Evolutionary conservation across 1,284 basidiomycete genomes (phyloP), one percentile per base, ranked within the genome.

Genomic region (Sporisorium sorghi): DNA sequence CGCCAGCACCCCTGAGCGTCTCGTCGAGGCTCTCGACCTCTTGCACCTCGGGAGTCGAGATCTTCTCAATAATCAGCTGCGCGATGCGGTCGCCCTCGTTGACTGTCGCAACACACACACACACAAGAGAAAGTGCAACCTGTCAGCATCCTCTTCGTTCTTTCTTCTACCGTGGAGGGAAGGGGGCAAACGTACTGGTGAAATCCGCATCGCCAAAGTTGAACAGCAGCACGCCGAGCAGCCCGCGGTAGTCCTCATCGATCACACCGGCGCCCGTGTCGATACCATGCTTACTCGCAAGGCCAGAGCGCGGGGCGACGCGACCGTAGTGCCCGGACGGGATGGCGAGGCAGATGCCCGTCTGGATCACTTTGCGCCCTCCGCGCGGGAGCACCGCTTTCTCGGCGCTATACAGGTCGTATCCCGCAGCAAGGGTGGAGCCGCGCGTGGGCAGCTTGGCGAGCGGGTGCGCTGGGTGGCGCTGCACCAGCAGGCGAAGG

Each of bases 201-300:
- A 97, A 98, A 81, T 97, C 93, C 68, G 89, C 86, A 78, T 95
- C 92, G 10, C 78, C 76, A 63, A 92, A 89, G 85, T 99, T 99
- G 89, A 96, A 98, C 37, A 99, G 88, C 26, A 99, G 87, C n/a
- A 98, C 93, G 83, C 92, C 94, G 58, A 99, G 89, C 9, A 90
- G 87, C 5, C 97, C 96, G 39, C 97, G 89, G 85, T 99, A 99
- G 85, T 99, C 96, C 12, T 93, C 91, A 77, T 99, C 97, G 62
- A 99, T 90, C 19, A 99, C 96, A 35, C 96, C 96, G 6, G 96
- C 97, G 1, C 96, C 96, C 0, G 93, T 95, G 84, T 97, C 92
- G 69, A 99, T 97, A 88, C 94, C 93, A 86, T 93, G 94, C 85
- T 99, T 99, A 26, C 91, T 91, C 5, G 96, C 95, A 17, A 98